These are phyloP conservation scores for Lentinus polychrous DNA, from an alignment of 1,284 basidiomycete species.

Conservation along the genomic window DNA sequence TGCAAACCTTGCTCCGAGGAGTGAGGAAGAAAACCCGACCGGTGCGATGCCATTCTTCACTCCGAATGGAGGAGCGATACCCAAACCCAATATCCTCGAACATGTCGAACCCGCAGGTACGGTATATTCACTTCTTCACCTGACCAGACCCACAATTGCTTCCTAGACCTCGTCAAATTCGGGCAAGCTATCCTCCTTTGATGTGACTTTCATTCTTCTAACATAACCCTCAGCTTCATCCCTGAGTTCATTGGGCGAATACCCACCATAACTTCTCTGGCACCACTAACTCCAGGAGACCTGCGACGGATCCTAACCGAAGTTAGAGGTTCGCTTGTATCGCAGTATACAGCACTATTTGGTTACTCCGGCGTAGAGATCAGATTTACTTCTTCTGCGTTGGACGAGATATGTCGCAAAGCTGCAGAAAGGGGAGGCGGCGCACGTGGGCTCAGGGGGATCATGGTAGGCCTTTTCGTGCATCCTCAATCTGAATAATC, in stretches of 20 bases:
- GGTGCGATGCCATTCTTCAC: constrained; percentile 64
- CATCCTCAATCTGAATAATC: not conserved
- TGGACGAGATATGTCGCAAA: constrained; percentile 72
- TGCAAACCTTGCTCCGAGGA: constrained; percentile 47
- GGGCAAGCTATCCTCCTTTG: constrained; percentile 41
- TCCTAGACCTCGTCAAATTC: constrained; percentile 74
- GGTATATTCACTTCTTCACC: constrained; percentile 4
- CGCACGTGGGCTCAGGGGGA: constrained; percentile 81
- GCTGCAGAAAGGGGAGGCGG: constrained; percentile 82
- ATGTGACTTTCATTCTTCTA: not conserved
- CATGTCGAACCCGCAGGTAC: constrained; percentile 62
- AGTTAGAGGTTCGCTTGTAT: constrained; percentile 84
- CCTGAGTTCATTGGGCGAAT: constrained; percentile 92
- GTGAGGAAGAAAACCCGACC: constrained; percentile 25
- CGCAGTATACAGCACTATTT: constrained; percentile 84
- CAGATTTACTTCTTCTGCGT: constrained; percentile 68
- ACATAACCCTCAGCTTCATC: constrained; percentile 57
- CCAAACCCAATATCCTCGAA: constrained; percentile 47
- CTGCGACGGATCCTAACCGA: constrained; percentile 88
- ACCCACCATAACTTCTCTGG: constrained; percentile 80
- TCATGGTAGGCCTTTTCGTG: constrained; percentile 57
- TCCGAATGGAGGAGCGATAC: constrained; percentile 42
- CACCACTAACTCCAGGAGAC: constrained; percentile 67
- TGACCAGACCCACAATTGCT: not conserved
- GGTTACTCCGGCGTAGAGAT: constrained; percentile 77